A percentile compares a stretch with the other conserved stretches of the same genome.
Evolutionary conservation across 345 rosid species (phyloP).

Genomic region (Turritis glabra): DNA sequence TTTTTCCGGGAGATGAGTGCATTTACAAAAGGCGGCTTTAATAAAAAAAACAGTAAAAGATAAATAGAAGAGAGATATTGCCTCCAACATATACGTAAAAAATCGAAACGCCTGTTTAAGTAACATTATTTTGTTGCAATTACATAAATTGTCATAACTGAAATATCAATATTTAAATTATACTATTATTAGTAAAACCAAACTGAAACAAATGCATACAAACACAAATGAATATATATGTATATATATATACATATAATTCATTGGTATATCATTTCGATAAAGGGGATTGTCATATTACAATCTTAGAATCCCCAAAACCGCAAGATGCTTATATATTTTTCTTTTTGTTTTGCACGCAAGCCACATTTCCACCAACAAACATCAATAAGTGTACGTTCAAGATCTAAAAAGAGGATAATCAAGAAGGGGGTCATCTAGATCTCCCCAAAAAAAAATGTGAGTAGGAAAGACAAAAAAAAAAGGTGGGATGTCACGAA

Average conservation of each 20-base stretch:
- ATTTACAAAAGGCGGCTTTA: too few species aligned
- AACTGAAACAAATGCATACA: neutral
- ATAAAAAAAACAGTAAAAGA: too few species aligned
- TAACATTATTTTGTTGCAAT: too few species aligned
- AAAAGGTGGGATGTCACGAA: constrained; percentile 11
- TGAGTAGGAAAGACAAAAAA: neutral
- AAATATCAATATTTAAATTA: neutral
- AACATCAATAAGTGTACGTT: constrained; percentile 25
- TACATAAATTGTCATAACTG: neutral
- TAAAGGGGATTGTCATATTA: neutral
- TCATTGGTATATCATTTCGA: neutral
- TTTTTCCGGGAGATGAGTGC: too few species aligned
- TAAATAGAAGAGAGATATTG: too few species aligned
- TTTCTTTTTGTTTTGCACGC: constrained; percentile 13
- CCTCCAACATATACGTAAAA: too few species aligned
- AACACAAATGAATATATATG: neutral
- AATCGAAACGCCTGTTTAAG: too few species aligned
- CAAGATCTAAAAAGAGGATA: constrained; percentile 6
- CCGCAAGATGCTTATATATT: neutral
- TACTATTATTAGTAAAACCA: neutral
- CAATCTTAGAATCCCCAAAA: neutral
- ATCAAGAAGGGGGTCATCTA: constrained; percentile 22
- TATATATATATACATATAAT: neutral
- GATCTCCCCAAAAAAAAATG: neutral
- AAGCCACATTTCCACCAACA: constrained; percentile 23